A percentile compares a stretch with the other conserved stretches of the same genome.
Conservation (phyloP, 176 grass and related monocot species). For the Coix lacrymajobi region DNA sequence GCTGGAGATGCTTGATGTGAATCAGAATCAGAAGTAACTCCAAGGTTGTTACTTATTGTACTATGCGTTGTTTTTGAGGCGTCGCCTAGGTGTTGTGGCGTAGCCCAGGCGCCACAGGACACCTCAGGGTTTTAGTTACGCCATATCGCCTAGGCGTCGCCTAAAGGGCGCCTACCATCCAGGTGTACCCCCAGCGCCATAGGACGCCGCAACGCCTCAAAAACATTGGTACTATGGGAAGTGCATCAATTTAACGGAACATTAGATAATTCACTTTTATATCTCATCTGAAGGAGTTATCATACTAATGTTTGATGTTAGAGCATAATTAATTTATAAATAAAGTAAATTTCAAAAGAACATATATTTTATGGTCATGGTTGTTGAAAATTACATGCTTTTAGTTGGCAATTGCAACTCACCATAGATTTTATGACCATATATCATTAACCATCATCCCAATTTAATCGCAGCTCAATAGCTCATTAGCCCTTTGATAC, state of each 20-base stretch:
- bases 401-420: neutral
- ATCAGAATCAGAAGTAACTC: neutral
- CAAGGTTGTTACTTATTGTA: slow-evolving; percentile 14
- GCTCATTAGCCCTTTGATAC: neutral
- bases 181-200: too few relatives aligned
- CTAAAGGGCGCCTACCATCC: too few relatives aligned
- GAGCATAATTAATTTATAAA: neutral
- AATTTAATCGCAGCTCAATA: neutral
- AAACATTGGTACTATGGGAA: slow-evolving; percentile 12
- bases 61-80: too few relatives aligned
- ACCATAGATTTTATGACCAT: neutral
- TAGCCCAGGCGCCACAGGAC: too few relatives aligned
- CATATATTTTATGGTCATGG: neutral
- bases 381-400: neutral
- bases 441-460: neutral
- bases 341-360: neutral
- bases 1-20: neutral
- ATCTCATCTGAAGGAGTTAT: neutral
- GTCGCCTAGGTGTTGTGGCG: too few relatives aligned
- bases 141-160: too few relatives aligned
- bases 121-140: too few relatives aligned
- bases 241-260: neutral
- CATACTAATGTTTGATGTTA: neutral
- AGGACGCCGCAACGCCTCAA: too few relatives aligned
- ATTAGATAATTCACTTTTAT: neutral